Conservation (phyloP, 2,329 filamentous ascomycete species). For the Colletotrichum tanaceti region DNA sequence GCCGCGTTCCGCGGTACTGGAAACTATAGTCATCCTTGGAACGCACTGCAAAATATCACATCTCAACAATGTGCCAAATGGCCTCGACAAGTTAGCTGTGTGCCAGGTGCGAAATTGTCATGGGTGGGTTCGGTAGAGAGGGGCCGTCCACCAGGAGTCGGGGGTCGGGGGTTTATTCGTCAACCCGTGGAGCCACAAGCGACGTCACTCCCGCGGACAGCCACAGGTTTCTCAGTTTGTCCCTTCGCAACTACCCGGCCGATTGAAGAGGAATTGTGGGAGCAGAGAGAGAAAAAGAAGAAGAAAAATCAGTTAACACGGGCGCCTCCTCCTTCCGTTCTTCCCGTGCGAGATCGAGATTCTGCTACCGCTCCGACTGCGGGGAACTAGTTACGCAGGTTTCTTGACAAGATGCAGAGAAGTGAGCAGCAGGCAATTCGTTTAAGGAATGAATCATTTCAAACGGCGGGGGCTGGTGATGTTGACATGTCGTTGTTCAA, state of each 20-base stretch:
- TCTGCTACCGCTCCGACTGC: background rate
- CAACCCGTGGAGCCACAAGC: constrained; percentile 14
- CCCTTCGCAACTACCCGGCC: constrained; percentile 13
- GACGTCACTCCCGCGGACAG: constrained; percentile 26
- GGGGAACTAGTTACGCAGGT: background rate
- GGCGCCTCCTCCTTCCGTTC: background rate
- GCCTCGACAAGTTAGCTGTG: constrained; percentile 29
- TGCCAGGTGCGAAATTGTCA: background rate
- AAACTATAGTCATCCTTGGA: constrained; percentile 15
- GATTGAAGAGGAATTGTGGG: constrained; percentile 2
- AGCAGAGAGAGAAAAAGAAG: constrained; percentile 7
- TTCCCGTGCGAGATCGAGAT: constrained; percentile 17
- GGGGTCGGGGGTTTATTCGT: background rate
- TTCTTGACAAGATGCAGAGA: background rate
- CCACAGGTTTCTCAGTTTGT: background rate
- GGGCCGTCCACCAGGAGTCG: background rate
- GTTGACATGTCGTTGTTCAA: background rate
- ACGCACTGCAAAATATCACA: constrained; percentile 21
- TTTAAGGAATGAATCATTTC: background rate
- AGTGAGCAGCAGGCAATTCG: constrained; percentile 2
- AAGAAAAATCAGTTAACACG: constrained; percentile 5
- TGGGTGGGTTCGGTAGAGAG: background rate
- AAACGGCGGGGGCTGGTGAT: constrained; percentile 28
- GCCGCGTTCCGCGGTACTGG: constrained; percentile 38
- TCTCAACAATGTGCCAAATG: constrained; percentile 31